phyloP scores from a whole-genome alignment of 345 rosid genomes.

The Microcos paniculata region DNA sequence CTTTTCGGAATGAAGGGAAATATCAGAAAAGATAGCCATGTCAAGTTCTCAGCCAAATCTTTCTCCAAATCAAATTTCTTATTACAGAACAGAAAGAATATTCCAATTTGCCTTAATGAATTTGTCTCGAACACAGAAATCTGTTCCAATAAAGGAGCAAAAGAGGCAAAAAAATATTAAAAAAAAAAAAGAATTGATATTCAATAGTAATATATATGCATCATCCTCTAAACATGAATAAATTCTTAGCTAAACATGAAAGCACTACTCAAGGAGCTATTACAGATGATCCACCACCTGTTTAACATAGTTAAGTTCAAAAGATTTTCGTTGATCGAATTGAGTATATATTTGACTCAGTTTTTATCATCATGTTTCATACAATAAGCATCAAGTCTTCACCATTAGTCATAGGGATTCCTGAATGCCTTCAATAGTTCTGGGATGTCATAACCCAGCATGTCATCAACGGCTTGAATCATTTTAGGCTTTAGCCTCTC shows the following conservation, averaged over 20 bases:
- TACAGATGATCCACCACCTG: slow-evolving; percentile 1
- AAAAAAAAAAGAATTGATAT: too few relatives aligned
- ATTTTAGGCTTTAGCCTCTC: slow-evolving; percentile 90
- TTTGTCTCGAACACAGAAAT: too few relatives aligned
- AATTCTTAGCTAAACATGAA: not conserved
- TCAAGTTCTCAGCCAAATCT: too few relatives aligned
- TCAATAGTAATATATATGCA: too few relatives aligned
- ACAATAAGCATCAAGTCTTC: not conserved
- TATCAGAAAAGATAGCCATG: too few relatives aligned
- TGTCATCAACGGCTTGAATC: slow-evolving; percentile 86
- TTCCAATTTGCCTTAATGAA: too few relatives aligned
- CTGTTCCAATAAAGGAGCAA: too few relatives aligned
- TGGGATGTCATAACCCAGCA: slow-evolving; percentile 92
- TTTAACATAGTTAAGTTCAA: not conserved
- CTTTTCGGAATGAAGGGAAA: too few relatives aligned
- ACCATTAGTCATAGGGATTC: slow-evolving; percentile 68
- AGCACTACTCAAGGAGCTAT: not conserved
- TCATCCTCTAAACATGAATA: not conserved
- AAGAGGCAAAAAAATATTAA: too few relatives aligned
- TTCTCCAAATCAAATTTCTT: too few relatives aligned
- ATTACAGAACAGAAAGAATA: too few relatives aligned
- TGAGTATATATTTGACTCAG: not conserved
- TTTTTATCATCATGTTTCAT: not conserved
- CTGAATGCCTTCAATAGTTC: slow-evolving; percentile 74
- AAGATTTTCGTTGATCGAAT: not conserved